Evolutionary conservation across 768 basidiomycete species (phyloP).

Genomic region (Rhodotorula graminis): DNA sequence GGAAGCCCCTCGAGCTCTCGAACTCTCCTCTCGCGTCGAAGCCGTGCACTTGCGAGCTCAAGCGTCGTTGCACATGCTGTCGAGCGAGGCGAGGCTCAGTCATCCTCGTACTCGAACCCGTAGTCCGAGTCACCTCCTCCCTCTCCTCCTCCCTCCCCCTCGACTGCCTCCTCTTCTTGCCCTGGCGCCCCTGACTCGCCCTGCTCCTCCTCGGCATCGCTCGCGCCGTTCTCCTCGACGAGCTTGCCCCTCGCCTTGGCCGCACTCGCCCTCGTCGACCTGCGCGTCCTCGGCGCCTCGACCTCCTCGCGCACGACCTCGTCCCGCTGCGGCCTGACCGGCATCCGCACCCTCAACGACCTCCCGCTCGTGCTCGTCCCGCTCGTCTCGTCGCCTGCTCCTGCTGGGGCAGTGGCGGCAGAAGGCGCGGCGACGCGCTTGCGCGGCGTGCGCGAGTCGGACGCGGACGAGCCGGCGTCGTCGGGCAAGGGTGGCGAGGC

Average conservation of each 20-base stretch:
- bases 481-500: not conserved
- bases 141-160: not conserved
- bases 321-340: not conserved
- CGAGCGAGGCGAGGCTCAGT: not conserved
- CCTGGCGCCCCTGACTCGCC: not conserved
- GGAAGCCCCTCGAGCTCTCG: too few relatives aligned
- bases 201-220: not conserved
- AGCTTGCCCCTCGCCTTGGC: conserved; percentile 10
- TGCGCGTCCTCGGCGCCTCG: too few relatives aligned
- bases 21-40: too few relatives aligned
- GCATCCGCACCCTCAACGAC: not conserved
- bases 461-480: not conserved
- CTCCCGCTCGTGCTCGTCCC: not conserved
- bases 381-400: not conserved
- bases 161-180: not conserved
- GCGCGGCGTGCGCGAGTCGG: too few relatives aligned
- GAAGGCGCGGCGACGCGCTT: not conserved
- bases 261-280: conserved; percentile 20
- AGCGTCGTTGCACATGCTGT: too few relatives aligned
- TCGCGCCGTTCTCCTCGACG: not conserved
- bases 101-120: not conserved
- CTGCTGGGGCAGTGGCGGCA: too few relatives aligned
- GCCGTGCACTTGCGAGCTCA: too few relatives aligned
- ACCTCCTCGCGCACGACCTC: not conserved
- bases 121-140: not conserved